Base-by-base conservation (phyloP, 2,329 filamentous ascomycete genomes). In the Leptodontidium sp. region DNA sequence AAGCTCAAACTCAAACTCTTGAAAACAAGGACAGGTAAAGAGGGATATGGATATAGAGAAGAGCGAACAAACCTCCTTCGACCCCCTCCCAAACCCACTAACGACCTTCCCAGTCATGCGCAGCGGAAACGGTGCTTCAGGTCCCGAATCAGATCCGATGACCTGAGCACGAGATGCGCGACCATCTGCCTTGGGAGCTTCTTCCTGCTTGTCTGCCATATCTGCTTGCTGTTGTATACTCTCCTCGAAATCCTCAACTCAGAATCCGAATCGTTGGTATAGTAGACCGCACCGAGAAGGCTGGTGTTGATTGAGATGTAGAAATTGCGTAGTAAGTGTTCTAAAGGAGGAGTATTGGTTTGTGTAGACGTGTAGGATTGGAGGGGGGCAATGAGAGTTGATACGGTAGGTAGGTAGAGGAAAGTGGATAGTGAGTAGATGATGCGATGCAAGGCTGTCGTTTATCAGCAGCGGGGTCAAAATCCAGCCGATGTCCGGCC, bases 21-120 rank as follows among this genome's bases (percentile, higher is more conserved):
- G 17, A 12, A n/a, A 47, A 47, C 4, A 47, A 40, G 4, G n/a
- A 29, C 17, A 47, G 17, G 12, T 32, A 29, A 29, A 38, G 55
- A 38, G 53, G 14, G 43, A 17, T 17, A 64, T 24, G 57, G 57
- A 49, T 49, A 24, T 7, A 8, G 4, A 40, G 9, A 52, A 24
- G 2, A 12, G 38, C 5, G 11, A 52, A 78, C 82, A 68, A 79
- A 94, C 93, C 82, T 98, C 94, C 84, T 94, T 97, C 77, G 93
- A 97, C 17, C 96, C 96, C 69, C 96, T 88, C 52, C 96, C 95
- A 80, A 98, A 98, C 43, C 96, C 96, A 76, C 93, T 91, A 76
- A 98, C 94, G 29, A 99, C 94, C 66, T 91, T 88, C 29, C 96
- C 96, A 70, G 92, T 90, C 82, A 98, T 90, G 74, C 86, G 88